Evolutionary conservation across 306 rosid genomes (phyloP), one percentile per base, ranked within the genome.

Genomic region (Casuarina cunninghamiana): DNA sequence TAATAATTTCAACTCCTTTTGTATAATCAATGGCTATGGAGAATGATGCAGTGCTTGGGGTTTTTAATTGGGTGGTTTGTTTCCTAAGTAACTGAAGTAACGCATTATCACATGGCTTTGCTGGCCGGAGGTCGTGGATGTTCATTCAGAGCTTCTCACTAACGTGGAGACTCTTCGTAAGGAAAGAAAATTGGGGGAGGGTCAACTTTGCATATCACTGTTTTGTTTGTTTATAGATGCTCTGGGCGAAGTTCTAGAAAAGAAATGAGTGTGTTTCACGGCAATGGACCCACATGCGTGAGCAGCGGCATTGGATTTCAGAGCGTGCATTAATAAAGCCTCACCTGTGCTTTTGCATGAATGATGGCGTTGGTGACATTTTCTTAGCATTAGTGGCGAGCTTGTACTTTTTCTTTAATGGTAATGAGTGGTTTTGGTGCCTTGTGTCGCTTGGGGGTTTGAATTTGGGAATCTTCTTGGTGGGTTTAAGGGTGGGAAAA

Each of bases 201-300:
- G 84, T 78, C 77, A 79, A 87, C 63, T 65, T 8, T 58, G 50
- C 58, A 54, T 44, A 39, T 67, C 21, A 57, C 44, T 82, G 32
- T 32, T 7, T 45, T 45, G 4, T 32, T 46, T 71, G 61, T 53
- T 77, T 79, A 38, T 44, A 80, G 91, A 90, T 77, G 72, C 79
- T 73, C 35, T n/a, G 44, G 69, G 32, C 85, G 21, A 73, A 77
- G 80, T 82, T 88, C 87, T 76, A 79, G 89, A 80, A 85, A 85
- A 73, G 91, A 85, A 90, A 89, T 89, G 98, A 94, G 97, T 92
- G 91, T 81, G 89, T 82, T 83, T 54, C 55, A 86, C 91, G 92
- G 35, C 71, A 85, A 74, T 75, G 45, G 95, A 79, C 91, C 97
- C 93, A 88, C 92, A 72, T 51, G 79, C 8, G 71, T 68, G 61